Conservation (phyloP, 2,329 filamentous ascomycete species). For the Fusarium piperis region DNA sequence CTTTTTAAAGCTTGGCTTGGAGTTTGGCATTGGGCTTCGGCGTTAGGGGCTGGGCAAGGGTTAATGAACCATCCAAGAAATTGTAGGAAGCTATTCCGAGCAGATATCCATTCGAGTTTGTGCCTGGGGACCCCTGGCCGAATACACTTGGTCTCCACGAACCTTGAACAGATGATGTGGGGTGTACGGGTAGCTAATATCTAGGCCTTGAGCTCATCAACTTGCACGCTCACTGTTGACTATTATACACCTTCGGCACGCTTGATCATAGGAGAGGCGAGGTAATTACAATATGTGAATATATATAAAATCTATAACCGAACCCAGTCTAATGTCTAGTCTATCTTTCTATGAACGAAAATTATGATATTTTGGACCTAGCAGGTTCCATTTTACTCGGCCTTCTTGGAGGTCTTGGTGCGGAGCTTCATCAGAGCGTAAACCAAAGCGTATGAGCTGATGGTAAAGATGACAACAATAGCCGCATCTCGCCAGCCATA, state of each 20-base stretch:
- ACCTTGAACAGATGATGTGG: no score
- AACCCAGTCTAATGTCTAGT: neutral
- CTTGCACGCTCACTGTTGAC: neutral
- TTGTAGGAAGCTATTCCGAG: neutral
- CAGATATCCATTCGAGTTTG: neutral
- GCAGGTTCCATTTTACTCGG: constrained; percentile 41
- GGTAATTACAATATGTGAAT: neutral
- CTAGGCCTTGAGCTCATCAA: no score
- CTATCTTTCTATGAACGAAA: neutral
- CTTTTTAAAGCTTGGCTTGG: neutral
- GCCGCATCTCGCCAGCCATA: constrained; percentile 74
- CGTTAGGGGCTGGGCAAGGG: neutral
- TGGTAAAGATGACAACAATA: constrained; percentile 65
- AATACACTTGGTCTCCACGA: neutral
- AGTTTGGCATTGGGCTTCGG: neutral
- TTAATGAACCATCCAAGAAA: neutral
- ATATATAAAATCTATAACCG: neutral
- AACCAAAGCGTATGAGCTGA: constrained; percentile 62
- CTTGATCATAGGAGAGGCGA: no score
- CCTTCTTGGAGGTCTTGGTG: constrained; percentile 60
- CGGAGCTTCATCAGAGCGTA: constrained; percentile 59
- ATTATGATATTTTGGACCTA: neutral
- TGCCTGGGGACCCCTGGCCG: neutral
- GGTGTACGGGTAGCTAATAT: no score
- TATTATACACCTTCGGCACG: no score